These are phyloP conservation scores for Arabidopsis suecica DNA, from an alignment of 345 rosid genomes.

Conservation along the genomic window DNA sequence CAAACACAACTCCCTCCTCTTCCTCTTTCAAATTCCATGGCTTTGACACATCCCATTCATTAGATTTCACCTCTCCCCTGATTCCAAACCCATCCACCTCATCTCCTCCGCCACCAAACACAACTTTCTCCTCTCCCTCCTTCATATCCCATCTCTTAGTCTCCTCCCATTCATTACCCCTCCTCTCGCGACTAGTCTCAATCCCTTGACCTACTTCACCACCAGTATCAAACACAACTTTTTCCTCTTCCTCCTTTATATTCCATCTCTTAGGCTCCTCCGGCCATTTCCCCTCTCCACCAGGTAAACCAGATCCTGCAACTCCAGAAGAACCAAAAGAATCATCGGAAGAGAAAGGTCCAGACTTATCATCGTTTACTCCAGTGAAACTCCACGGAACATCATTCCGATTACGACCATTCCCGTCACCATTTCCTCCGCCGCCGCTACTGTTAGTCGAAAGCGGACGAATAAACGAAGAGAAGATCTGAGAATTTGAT, in stretches of 20 bases:
- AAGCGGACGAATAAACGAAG: constrained; percentile 50
- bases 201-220: constrained; percentile 25
- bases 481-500: constrained; percentile 36
- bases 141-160: constrained; percentile 55
- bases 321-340: constrained; percentile 46
- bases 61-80: constrained; percentile 19
- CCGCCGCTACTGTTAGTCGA: constrained; percentile 52
- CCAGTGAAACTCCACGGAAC: constrained; percentile 59
- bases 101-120: constrained; percentile 51
- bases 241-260: constrained; percentile 50
- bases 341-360: constrained; percentile 46
- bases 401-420: constrained; percentile 41
- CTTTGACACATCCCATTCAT: constrained; percentile 41
- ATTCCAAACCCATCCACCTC: constrained; percentile 1
- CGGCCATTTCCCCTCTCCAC: constrained; percentile 47
- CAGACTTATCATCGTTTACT: constrained; percentile 53
- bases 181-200: constrained; percentile 21
- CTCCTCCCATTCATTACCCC: constrained; percentile 18
- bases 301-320: constrained; percentile 30
- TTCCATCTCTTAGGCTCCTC: constrained; percentile 55
- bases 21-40: constrained; percentile 61
- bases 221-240: constrained; percentile 50
- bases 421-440: constrained; percentile 41
- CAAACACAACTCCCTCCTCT: constrained; percentile 53
- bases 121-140: constrained; percentile 49